Evolutionary conservation across 176 grass and related monocot species (phyloP).

Genomic region (Ananas comosus): DNA sequence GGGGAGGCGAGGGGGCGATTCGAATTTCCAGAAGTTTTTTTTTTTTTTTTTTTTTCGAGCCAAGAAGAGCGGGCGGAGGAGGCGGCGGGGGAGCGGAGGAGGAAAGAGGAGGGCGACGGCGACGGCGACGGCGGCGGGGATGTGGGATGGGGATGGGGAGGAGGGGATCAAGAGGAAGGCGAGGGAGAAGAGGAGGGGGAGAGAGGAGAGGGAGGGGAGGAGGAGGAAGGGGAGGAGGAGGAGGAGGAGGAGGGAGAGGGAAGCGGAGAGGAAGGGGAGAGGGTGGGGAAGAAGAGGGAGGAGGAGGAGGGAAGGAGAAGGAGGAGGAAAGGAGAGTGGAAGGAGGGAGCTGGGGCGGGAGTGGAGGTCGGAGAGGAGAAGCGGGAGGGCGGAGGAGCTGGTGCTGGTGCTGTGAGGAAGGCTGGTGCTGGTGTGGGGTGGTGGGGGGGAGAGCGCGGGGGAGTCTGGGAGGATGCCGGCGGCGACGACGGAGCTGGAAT

Average conservation of each 20-base stretch:
- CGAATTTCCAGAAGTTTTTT: no score
- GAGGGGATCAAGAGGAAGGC: constrained; percentile 21
- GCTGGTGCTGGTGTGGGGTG: constrained; percentile 33
- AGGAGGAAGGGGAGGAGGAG: constrained; percentile 39
- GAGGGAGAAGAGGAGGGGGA: constrained; percentile 28
- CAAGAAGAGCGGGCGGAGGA: constrained; percentile 65
- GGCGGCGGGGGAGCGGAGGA: constrained; percentile 46
- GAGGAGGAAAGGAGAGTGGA: constrained; percentile 33
- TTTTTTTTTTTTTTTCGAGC: no score
- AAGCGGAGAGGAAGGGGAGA: constrained; percentile 5
- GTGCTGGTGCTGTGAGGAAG: constrained; percentile 39
- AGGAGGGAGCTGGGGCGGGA: constrained; percentile 40
- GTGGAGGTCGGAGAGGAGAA: constrained; percentile 53
- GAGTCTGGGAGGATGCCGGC: constrained; percentile 66
- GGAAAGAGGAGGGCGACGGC: constrained; percentile 5
- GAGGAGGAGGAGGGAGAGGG: constrained; percentile 1
- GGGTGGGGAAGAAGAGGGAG: constrained; percentile 7
- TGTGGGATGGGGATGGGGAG: constrained; percentile 24
- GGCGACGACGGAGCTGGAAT: constrained; percentile 6
- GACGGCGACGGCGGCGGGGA: not conserved
- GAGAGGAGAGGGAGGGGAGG: constrained; percentile 31
- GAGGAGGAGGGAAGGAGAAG: constrained; percentile 23
- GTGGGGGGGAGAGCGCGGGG: constrained; percentile 30
- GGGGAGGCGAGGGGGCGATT: no score
- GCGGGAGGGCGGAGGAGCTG: constrained; percentile 45